phyloP scores from a whole-genome alignment of 192 early-diverging fungal species.

The Neocallimastix lanati region DNA sequence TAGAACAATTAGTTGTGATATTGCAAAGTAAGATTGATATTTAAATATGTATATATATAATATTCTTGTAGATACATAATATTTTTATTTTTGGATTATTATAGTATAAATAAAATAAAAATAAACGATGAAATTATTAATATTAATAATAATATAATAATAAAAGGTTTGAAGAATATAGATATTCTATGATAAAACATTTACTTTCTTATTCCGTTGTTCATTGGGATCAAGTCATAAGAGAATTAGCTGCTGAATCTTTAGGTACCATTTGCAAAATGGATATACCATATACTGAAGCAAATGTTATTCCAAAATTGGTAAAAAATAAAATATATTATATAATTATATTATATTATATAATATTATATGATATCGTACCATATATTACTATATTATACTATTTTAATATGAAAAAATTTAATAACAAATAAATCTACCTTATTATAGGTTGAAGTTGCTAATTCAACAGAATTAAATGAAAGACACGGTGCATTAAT shows the following conservation, averaged over 20 bases:
- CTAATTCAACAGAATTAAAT: conserved; percentile 20
- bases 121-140: no score
- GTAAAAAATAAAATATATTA: conserved; percentile 11
- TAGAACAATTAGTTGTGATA: conserved; percentile 41
- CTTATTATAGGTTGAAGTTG: conserved; percentile 21
- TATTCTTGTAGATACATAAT: no score
- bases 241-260: conserved; percentile 55
- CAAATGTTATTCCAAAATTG: conserved; percentile 30
- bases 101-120: no score
- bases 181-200: conserved; percentile 48
- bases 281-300: not conserved
- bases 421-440: no score
- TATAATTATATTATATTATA: no score
- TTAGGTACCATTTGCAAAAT: conserved; percentile 29
- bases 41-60: no score
- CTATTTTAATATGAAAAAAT: no score
- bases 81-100: no score
- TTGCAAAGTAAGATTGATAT: conserved; percentile 66
- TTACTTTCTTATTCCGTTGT: conserved; percentile 38
- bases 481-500: conserved; percentile 43
- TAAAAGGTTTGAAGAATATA: conserved; percentile 57
- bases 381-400: no score
- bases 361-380: no score
- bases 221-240: conserved; percentile 79
- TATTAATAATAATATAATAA: no score